These are phyloP conservation scores for Bipolaris cookei DNA, from an alignment of 2,329 filamentous ascomycete species.

Conservation along the genomic window DNA sequence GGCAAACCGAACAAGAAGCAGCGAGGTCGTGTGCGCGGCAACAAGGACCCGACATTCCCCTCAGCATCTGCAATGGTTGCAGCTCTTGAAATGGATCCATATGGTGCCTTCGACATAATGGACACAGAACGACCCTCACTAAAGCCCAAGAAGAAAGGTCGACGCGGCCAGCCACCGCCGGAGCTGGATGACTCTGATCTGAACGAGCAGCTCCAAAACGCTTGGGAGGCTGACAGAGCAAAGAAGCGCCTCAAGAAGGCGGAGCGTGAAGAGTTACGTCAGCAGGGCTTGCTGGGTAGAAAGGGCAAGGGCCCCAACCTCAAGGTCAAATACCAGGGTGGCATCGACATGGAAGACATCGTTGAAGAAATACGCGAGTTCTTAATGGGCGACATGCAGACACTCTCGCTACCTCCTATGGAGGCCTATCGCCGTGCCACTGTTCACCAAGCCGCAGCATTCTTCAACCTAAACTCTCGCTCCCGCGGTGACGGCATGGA, in stretches of 20 bases:
- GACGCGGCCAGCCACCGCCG: constrained; percentile 59
- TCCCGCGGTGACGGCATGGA: constrained; percentile 76
- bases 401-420: constrained; percentile 82
- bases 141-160: constrained; percentile 68
- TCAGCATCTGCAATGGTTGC: constrained; percentile 64
- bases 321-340: constrained; percentile 72
- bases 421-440: constrained; percentile 76
- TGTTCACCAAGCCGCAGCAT: constrained; percentile 78
- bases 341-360: constrained; percentile 74
- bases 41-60: constrained; percentile 52
- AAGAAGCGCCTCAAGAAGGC: constrained; percentile 57
- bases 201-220: constrained; percentile 46
- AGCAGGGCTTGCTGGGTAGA: constrained; percentile 53
- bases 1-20: constrained; percentile 38
- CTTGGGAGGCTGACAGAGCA: constrained; percentile 54
- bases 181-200: constrained; percentile 55
- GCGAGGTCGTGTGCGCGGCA: constrained; percentile 23
- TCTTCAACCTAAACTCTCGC: constrained; percentile 81
- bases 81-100: constrained; percentile 63
- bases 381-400: constrained; percentile 66
- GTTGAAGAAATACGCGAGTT: constrained; percentile 76
- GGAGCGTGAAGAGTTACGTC: constrained; percentile 55
- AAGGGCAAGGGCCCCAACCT: constrained; percentile 57
- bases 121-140: constrained; percentile 77
- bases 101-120: constrained; percentile 82